Conservation (phyloP, 257 asterid genomes). For the Scutellaria baicalensis region DNA sequence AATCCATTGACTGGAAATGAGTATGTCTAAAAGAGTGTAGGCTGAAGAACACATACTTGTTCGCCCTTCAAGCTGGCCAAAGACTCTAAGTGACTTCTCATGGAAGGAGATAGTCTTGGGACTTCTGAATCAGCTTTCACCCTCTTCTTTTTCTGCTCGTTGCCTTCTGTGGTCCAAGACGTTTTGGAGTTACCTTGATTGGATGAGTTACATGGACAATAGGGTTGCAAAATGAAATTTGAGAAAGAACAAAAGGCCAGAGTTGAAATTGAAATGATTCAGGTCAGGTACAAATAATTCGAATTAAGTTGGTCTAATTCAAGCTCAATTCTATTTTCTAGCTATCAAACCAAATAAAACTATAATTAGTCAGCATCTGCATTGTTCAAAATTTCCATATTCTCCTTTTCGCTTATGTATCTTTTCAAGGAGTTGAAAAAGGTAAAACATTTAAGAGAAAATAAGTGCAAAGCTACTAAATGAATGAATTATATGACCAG, state of each 20-base stretch:
- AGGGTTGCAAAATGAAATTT: not conserved
- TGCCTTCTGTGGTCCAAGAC: slow-evolving; percentile 53
- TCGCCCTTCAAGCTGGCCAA: slow-evolving; percentile 89
- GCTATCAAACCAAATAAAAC: not conserved
- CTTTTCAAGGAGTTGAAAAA: not conserved
- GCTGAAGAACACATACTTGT: slow-evolving; percentile 48
- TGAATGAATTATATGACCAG: not conserved
- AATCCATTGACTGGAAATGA: not conserved
- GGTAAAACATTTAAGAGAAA: not conserved
- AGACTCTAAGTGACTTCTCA: slow-evolving; percentile 70
- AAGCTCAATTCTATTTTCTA: slow-evolving; percentile 3
- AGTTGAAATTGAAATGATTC: too few species aligned
- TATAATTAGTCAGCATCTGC: not conserved
- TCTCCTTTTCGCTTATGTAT: not conserved
- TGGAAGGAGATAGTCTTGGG: slow-evolving; percentile 52
- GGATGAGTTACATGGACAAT: not conserved
- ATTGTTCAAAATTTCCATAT: not conserved
- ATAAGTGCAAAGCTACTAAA: not conserved
- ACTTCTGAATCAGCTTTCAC: slow-evolving; percentile 74
- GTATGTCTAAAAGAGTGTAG: not conserved
- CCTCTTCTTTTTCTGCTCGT: slow-evolving; percentile 83
- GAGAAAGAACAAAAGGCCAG: too few species aligned
- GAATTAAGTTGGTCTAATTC: not conserved
- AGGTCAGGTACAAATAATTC: too few species aligned
- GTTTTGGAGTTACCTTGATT: slow-evolving; percentile 18